Base-by-base conservation (phyloP, 1,284 basidiomycete genomes). In the Serendipita sp. region DNA sequence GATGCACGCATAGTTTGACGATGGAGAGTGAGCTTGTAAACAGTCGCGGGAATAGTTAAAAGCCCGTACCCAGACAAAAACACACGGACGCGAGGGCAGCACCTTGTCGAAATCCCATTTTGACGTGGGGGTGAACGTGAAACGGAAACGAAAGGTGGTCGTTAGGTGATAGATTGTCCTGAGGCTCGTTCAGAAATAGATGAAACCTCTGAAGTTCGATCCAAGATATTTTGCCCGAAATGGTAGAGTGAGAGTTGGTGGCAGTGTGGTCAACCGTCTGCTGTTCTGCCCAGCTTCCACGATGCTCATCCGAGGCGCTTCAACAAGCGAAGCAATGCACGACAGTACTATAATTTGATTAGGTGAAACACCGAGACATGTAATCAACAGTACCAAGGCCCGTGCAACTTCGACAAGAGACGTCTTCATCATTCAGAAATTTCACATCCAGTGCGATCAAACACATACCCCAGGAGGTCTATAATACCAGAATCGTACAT, bases 31-130 rank as follows among this genome's bases (percentile, higher is more conserved):
- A 35, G 22, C 42, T 22, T 22, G 15, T 15, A 15, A 47, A 8
- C 6, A 44, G 60, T 6, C 17, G 10, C 15, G 49, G 60, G 13
- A 61, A 41, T 35, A 44, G 6, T 17, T 17, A 22, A 47, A 55
- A 35, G 45, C n/a, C 70, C 76, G 69, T 65, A 82, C 83, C 87
- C 44, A 93, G 79, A 68, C 93, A 87, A 77, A 95, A 95, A 65
- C 85, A 88, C 62, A 85, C 83, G 43, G 89, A 85, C 60, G 84
- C 83, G 53, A 93, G 80, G 26, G 93, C 83, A 15, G 88, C 85
- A 61, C 88, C 91, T 71, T 90, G 83, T 71, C 81, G 81, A 78
- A 93, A 93, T 58, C 87, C 87, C 91, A 93, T 93, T 60, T 71
- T 66, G 15, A 30, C 26, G 15, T n/a, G 43, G 15, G 17, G 26